phyloP scores from a whole-genome alignment of 306 rosid species.

The Cicer arietinum region DNA sequence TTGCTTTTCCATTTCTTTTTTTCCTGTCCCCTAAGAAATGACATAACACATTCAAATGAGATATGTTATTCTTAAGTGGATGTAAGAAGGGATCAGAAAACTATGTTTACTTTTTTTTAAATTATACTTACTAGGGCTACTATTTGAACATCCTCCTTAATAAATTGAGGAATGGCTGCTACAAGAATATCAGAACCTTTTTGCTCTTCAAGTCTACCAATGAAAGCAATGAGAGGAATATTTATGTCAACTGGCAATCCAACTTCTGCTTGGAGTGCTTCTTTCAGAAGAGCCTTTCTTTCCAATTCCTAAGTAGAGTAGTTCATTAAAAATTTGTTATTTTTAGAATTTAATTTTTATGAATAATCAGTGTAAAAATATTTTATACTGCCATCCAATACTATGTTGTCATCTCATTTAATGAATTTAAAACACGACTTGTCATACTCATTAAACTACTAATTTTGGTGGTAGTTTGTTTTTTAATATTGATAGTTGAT shows the following conservation, averaged over 20 bases:
- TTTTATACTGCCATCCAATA: no score
- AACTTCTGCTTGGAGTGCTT: constrained; percentile 93
- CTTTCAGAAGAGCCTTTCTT: constrained; percentile 80
- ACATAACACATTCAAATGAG: constrained; percentile 37
- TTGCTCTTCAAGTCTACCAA: constrained; percentile 98
- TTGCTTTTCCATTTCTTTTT: constrained; percentile 79
- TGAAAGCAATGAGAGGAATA: constrained; percentile 80
- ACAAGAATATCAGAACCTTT: constrained; percentile 95
- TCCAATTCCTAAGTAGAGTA: constrained; percentile 58
- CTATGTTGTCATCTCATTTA: no score
- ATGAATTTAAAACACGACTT: no score
- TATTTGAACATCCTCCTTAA: constrained; percentile 68
- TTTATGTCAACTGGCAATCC: constrained; percentile 83
- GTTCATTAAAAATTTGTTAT: not conserved
- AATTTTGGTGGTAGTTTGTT: no score
- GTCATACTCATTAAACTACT: no score
- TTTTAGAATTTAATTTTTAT: not conserved
- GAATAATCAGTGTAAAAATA: no score
- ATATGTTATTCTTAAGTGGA: not conserved
- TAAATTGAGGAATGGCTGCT: constrained; percentile 75
- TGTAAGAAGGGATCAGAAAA: constrained; percentile 1
- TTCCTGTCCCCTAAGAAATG: constrained; percentile 76
- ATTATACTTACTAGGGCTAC: constrained; percentile 74
- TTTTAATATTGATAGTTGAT: no score
- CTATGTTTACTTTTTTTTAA: not conserved